Evolutionary conservation across 2,329 filamentous ascomycete species (phyloP), one percentile per base, ranked within the genome.

Genomic region (Aspergillus aculeatus): DNA sequence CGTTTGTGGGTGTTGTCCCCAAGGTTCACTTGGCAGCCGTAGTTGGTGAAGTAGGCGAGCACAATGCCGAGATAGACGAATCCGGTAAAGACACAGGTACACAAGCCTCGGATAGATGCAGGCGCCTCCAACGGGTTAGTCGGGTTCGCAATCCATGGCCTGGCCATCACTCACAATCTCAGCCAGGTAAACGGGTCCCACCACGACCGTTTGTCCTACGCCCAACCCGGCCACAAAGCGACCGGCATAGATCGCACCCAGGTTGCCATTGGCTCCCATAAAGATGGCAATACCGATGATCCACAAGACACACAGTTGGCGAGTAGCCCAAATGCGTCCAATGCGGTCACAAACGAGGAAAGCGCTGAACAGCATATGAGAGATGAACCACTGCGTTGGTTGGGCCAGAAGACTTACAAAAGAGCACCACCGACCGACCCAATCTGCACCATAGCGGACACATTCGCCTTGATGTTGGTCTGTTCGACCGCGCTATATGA

Each of bases 391-490:
- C 32, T 19, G 1, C 21, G 29, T 47, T 12, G 4, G 23, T 23
- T 5, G 41, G 26, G 32, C 5, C 32, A 56, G 24, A 16, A 21
- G 14, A 71, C 77, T 63, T 69, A 81, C 79, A 88, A 81, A 32
- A 91, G 79, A 31, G 89, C 88, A 48, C 90, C 90, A 4, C 80
- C 86, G 31, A 93, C 89, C 21, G 85, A 89, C 21, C 90, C 90
- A 68, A 92, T 86, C 75, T 92, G 90, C 0, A 93, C 90, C 90
- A 93, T 93, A 52, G 88, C 84, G 85, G 44, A 92, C 88, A 93
- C 89, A 73, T 93, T 93, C 66, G 84, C 86, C 75, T 89, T 86
- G 77, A 89, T 87, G 72, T 90, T 86, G 62, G 88, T 86, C 69
- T 83, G 79, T 50, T 84, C 81, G 4, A 81, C 77, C 0, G 74